Conservation (phyloP, 2,329 filamentous ascomycete genomes). For the Microdochium nivale region DNA sequence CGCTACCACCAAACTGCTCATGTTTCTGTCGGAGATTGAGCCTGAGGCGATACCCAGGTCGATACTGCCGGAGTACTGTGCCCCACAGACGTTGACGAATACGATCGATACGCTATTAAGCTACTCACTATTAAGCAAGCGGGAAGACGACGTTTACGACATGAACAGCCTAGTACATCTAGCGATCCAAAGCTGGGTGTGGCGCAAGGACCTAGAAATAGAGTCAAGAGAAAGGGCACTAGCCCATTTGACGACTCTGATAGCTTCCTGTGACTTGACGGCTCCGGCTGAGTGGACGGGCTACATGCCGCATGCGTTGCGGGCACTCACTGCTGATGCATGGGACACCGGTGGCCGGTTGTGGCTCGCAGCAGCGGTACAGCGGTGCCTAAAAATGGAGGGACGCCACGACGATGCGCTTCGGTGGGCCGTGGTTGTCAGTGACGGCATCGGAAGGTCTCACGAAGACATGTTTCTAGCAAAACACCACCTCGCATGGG, state of each 20-base stretch:
- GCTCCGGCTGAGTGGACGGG: not conserved
- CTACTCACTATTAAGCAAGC: constrained; percentile 22
- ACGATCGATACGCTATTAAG: constrained; percentile 22
- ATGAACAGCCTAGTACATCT: constrained; percentile 28
- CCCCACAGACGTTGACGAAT: constrained; percentile 9
- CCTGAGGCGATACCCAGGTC: constrained; percentile 27
- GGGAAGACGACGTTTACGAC: constrained; percentile 18
- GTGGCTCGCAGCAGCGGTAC: not conserved
- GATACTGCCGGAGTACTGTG: constrained; percentile 15
- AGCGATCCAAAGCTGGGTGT: constrained; percentile 19
- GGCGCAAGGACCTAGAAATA: constrained; percentile 4
- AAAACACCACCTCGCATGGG: not conserved
- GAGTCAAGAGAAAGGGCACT: not conserved
- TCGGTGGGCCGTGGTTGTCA: not conserved
- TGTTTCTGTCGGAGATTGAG: constrained; percentile 29
- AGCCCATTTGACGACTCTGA: not conserved
- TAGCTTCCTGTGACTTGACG: not conserved
- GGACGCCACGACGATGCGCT: not conserved
- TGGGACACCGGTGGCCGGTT: not conserved
- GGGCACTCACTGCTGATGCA: not conserved
- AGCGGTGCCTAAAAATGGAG: not conserved
- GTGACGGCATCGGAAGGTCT: not conserved
- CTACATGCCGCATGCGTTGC: not conserved
- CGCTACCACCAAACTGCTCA: constrained; percentile 24
- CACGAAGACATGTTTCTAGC: no score